Percentiles rank a stretch among this genome's conserved stretches.
These are phyloP conservation scores for Trifolium pratense DNA, from an alignment of 306 rosid species.

Conservation along the genomic window DNA sequence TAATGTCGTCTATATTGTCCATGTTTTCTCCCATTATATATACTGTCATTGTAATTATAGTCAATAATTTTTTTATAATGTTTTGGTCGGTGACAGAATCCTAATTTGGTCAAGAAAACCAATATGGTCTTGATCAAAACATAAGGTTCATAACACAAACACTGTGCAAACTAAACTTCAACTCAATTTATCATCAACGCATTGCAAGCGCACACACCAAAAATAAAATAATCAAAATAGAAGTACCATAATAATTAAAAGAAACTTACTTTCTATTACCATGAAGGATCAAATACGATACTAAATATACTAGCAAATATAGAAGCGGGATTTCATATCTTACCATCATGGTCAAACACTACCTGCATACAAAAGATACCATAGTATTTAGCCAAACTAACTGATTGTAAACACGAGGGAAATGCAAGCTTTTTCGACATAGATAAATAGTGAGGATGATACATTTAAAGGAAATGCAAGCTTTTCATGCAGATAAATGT, in stretches of 20 bases:
- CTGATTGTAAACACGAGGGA: constrained; percentile 4
- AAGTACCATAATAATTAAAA: constrained; percentile 18
- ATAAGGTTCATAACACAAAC: constrained; percentile 23
- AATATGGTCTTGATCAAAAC: constrained; percentile 17
- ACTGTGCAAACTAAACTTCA: constrained; percentile 3
- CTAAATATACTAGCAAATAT: constrained; percentile 39
- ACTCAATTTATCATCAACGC: constrained; percentile 16
- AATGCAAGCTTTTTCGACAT: neutral
- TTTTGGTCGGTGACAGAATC: constrained; percentile 25
- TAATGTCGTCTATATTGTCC: neutral
- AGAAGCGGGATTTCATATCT: constrained; percentile 48
- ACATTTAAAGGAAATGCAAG: constrained; percentile 19
- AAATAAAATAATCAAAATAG: constrained; percentile 27
- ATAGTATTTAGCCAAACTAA: constrained; percentile 34
- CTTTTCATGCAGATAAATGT: constrained; percentile 17
- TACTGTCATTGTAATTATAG: constrained; percentile 5
- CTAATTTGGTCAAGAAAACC: constrained; percentile 16
- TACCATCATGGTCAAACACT: constrained; percentile 99
- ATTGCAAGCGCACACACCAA: constrained; percentile 1
- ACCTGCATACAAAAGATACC: constrained; percentile 71
- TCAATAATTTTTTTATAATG: constrained; percentile 4
- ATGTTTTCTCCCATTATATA: constrained; percentile 17
- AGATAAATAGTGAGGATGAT: neutral
- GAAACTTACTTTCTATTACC: constrained; percentile 8
- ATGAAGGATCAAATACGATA: constrained; percentile 22